Conservation (phyloP, 177 flowering plant species). For the Vitis hybrid region DNA sequence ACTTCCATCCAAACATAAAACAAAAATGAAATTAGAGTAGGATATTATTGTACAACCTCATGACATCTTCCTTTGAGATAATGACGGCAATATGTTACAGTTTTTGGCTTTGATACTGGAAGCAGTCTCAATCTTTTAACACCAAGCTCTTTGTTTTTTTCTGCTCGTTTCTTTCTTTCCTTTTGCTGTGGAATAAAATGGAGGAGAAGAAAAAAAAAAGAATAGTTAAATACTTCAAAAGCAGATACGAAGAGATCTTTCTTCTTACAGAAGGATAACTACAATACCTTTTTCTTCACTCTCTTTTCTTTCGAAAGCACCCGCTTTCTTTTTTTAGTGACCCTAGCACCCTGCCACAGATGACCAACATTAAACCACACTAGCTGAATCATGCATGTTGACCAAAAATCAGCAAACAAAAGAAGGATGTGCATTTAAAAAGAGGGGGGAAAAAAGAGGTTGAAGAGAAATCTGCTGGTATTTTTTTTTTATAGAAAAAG, state of each 20-base stretch:
- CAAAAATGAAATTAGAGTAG: neutral
- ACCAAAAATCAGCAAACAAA: neutral
- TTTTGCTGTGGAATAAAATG: slow-evolving; percentile 44
- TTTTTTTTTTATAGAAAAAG: too few species aligned
- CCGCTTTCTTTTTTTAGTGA: slow-evolving; percentile 43
- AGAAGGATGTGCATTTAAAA: too few species aligned
- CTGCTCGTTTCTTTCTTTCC: slow-evolving; percentile 60
- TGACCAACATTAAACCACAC: slow-evolving; percentile 5
- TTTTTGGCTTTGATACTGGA: slow-evolving; percentile 55
- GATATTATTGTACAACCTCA: slow-evolving; percentile 45
- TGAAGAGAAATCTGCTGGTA: too few species aligned
- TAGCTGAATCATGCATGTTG: neutral
- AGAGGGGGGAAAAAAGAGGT: too few species aligned
- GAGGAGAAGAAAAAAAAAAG: neutral
- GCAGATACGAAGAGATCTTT: neutral
- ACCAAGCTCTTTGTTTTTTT: slow-evolving; percentile 63
- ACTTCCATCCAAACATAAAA: neutral
- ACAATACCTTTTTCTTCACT: slow-evolving; percentile 57
- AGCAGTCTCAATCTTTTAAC: slow-evolving; percentile 70
- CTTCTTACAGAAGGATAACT: neutral
- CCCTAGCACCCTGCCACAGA: slow-evolving; percentile 31
- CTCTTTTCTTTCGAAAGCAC: slow-evolving; percentile 38
- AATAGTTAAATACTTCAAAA: neutral
- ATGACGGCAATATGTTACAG: slow-evolving; percentile 50
- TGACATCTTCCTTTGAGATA: slow-evolving; percentile 79